Conservation (phyloP, 768 basidiomycete species). For the Mycena polygramma region DNA sequence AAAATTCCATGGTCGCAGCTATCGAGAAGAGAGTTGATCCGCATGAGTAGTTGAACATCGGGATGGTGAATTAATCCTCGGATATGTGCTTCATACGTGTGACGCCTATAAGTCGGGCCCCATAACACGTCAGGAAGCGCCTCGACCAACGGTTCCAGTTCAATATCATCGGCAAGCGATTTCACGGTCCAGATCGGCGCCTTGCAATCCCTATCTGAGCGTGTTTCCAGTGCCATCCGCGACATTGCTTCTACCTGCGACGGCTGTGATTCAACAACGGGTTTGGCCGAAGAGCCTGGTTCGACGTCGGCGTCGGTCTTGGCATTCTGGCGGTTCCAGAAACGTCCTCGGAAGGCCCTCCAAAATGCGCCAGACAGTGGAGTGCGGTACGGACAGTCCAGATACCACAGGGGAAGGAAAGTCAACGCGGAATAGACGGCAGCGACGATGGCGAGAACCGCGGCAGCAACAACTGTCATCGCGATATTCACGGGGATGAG, state of each 20-base stretch:
- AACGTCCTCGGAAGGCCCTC: neutral
- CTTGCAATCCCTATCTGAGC: neutral
- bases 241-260: neutral
- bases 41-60: too few relatives aligned
- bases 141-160: neutral
- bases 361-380: neutral
- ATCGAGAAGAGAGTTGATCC: too few relatives aligned
- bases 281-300: too few relatives aligned
- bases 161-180: neutral
- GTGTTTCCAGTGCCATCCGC: neutral
- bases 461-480: neutral
- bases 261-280: neutral
- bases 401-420: neutral
- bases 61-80: too few relatives aligned
- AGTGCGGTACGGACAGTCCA: slow-evolving; percentile 5
- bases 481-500: neutral
- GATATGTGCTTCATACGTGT: neutral
- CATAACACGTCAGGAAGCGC: neutral
- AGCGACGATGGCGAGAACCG: neutral
- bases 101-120: neutral
- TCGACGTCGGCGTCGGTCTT: neutral
- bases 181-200: slow-evolving; percentile 1
- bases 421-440: neutral
- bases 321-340: neutral
- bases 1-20: too few relatives aligned